These are phyloP conservation scores for Triadica sebifera DNA, from an alignment of 345 rosid species.

Conservation along the genomic window DNA sequence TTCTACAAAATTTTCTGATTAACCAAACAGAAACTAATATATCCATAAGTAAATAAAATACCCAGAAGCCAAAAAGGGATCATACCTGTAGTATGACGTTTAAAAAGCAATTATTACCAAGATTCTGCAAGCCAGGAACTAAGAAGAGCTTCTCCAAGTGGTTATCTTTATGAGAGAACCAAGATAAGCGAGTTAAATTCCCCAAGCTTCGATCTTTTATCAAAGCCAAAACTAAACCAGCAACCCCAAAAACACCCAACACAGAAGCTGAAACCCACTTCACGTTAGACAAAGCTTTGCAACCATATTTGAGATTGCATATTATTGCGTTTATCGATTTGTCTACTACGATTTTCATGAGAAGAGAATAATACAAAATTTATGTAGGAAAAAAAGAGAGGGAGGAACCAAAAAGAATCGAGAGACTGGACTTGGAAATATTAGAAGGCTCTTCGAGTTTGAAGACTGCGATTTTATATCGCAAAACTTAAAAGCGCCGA, in stretches of 20 bases:
- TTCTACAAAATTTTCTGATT: background rate
- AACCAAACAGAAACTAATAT: background rate
- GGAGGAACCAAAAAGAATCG: too few species aligned
- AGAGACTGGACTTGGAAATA: too few species aligned
- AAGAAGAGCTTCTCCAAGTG: slow-evolving; percentile 29
- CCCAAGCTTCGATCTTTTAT: slow-evolving; percentile 42
- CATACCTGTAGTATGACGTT: slow-evolving; percentile 82
- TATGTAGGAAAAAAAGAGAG: too few species aligned
- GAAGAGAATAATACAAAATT: too few species aligned
- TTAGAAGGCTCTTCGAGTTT: too few species aligned
- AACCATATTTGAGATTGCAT: slow-evolving; percentile 1
- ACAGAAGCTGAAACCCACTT: slow-evolving; percentile 26
- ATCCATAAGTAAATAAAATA: too few species aligned
- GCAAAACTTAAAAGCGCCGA: too few species aligned
- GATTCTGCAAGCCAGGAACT: slow-evolving; percentile 80
- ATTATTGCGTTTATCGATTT: too few species aligned
- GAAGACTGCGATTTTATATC: too few species aligned
- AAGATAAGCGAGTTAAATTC: slow-evolving; percentile 18
- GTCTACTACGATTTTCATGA: background rate
- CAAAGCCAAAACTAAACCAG: slow-evolving; percentile 50
- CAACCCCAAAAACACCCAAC: slow-evolving; percentile 49
- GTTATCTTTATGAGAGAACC: slow-evolving; percentile 29
- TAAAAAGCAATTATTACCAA: slow-evolving; percentile 79
- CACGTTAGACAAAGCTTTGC: background rate
- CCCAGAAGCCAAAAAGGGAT: slow-evolving; percentile 8